These are phyloP conservation scores for Scolecobasidium constrictum DNA, from an alignment of 2,329 filamentous ascomycete species.

Conservation along the genomic window DNA sequence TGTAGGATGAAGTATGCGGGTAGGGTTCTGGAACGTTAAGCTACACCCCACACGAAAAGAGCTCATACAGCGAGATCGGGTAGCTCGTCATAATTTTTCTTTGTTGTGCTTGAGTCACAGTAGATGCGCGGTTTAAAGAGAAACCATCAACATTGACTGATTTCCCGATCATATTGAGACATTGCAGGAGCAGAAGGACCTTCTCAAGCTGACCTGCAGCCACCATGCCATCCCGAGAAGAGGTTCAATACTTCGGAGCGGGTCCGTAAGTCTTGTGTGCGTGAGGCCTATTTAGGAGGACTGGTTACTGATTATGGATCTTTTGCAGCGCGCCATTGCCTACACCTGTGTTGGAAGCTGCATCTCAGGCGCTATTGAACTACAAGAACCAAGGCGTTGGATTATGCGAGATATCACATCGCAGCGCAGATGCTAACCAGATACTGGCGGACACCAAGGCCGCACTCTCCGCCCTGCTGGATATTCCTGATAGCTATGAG, in stretches of 20 bases:
- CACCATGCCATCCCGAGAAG: constrained; percentile 58
- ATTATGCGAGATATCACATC: constrained; percentile 83
- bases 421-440: constrained; percentile 64
- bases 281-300: too few relatives aligned
- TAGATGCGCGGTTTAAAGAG: too few relatives aligned
- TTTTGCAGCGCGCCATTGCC: constrained; percentile 55
- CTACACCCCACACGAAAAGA: too few relatives aligned
- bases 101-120: too few relatives aligned
- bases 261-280: constrained; percentile 44
- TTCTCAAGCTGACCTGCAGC: too few relatives aligned
- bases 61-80: too few relatives aligned
- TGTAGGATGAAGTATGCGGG: too few relatives aligned
- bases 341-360: constrained; percentile 66
- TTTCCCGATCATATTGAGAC: too few relatives aligned
- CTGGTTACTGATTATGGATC: background rate
- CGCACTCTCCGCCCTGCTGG: constrained; percentile 60
- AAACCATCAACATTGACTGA: too few relatives aligned
- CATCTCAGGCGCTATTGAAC: constrained; percentile 68
- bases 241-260: constrained; percentile 80
- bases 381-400: constrained; percentile 73
- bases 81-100: too few relatives aligned
- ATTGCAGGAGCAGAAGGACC: too few relatives aligned
- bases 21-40: too few relatives aligned
- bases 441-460: constrained; percentile 73
- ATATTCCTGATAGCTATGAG: constrained; percentile 79